Percentiles rank a stretch among this genome's conserved stretches.
phyloP scores from a whole-genome alignment of 805 yeast genomes.

The Ogataea wickerhamii region DNA sequence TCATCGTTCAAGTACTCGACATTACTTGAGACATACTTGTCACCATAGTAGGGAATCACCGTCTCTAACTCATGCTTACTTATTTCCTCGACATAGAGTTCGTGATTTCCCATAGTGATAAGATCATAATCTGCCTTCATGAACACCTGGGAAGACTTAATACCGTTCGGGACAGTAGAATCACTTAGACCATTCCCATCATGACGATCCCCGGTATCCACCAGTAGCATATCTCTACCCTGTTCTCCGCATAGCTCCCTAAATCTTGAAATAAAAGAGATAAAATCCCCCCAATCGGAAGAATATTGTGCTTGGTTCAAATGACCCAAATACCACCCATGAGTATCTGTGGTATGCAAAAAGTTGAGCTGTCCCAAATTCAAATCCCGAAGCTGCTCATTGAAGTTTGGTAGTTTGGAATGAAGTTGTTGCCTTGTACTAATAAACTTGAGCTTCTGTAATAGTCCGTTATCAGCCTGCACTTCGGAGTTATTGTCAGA shows the following conservation, averaged over 20 bases:
- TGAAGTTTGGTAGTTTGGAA: constrained; percentile 32
- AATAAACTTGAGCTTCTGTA: neutral
- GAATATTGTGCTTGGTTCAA: constrained; percentile 68
- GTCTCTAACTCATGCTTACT: constrained; percentile 61
- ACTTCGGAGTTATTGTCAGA: neutral
- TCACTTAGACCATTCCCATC: constrained; percentile 93
- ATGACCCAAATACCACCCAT: constrained; percentile 96
- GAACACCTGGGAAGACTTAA: constrained; percentile 58
- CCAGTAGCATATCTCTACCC: constrained; percentile 61
- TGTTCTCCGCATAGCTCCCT: constrained; percentile 27
- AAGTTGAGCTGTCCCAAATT: constrained; percentile 75
- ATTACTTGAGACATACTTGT: constrained; percentile 66
- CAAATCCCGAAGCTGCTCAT: constrained; percentile 48
- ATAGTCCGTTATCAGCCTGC: neutral
- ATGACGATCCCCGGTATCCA: constrained; percentile 91
- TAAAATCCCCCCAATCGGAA: constrained; percentile 91
- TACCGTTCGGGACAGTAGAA: constrained; percentile 71
- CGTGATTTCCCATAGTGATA: constrained; percentile 88
- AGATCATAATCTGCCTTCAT: constrained; percentile 67
- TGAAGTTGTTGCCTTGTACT: constrained; percentile 1
- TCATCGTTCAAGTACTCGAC: constrained; percentile 53
- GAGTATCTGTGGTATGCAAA: constrained; percentile 94
- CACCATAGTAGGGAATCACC: constrained; percentile 56
- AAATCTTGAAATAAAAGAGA: constrained; percentile 61
- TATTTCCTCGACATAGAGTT: constrained; percentile 65